Conservation (phyloP, 2,329 filamentous ascomycete species). For the Myriosclerotinia duriaeana region DNA sequence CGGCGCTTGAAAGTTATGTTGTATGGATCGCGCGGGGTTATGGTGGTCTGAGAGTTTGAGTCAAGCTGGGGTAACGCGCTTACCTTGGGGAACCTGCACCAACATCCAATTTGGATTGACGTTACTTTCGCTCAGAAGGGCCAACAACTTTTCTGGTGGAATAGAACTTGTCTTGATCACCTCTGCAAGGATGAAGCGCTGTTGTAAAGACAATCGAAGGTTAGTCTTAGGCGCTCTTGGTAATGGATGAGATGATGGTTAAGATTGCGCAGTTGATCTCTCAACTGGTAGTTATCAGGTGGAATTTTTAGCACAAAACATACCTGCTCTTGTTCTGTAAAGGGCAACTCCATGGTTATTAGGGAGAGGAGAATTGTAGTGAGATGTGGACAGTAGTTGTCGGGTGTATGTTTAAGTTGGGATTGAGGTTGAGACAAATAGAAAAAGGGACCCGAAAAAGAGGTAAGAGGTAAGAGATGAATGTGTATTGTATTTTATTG, state of each 20-base stretch:
- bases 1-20: background rate
- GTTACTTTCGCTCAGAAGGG: slow-evolving; percentile 44
- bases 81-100: slow-evolving; percentile 51
- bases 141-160: slow-evolving; percentile 47
- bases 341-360: slow-evolving; percentile 34
- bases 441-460: background rate
- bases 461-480: background rate
- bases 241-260: slow-evolving; percentile 21
- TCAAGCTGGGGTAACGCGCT: slow-evolving; percentile 30
- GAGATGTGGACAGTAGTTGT: background rate
- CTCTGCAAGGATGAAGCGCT: slow-evolving; percentile 50
- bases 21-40: slow-evolving; percentile 11
- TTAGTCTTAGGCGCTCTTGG: slow-evolving; percentile 29
- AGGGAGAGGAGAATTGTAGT: background rate
- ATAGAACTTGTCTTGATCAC: slow-evolving; percentile 50
- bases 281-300: slow-evolving; percentile 2
- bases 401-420: background rate
- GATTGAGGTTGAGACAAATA: background rate
- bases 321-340: slow-evolving; percentile 40
- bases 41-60: slow-evolving; percentile 22
- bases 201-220: slow-evolving; percentile 6
- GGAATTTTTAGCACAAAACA: slow-evolving; percentile 26
- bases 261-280: slow-evolving; percentile 28
- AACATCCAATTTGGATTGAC: slow-evolving; percentile 50
- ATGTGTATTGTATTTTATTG: no score